These are phyloP conservation scores for Ophiostoma montium DNA, from an alignment of 2,329 filamentous ascomycete genomes.

Conservation along the genomic window DNA sequence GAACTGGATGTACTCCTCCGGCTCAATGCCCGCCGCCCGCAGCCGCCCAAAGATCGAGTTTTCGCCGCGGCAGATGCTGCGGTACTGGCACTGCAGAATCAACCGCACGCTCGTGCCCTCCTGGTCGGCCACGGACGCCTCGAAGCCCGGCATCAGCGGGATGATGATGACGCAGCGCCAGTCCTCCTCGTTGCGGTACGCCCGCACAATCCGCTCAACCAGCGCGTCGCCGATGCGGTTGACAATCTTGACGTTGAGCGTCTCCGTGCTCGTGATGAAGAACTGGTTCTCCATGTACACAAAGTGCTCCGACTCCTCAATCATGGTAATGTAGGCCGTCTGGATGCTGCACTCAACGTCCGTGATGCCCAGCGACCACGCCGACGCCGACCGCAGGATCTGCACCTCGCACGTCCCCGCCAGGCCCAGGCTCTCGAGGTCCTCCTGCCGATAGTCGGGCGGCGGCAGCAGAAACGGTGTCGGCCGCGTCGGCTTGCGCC, in stretches of 20 bases:
- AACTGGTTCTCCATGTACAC: conserved; percentile 99
- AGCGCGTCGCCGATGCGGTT: conserved; percentile 92
- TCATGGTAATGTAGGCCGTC: conserved; percentile 88
- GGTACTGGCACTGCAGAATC: conserved; percentile 94
- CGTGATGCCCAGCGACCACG: conserved; percentile 85
- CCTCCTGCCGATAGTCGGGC: conserved; percentile 75
- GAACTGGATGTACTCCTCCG: conserved; percentile 91
- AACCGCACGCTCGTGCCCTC: conserved; percentile 88
- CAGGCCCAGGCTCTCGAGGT: conserved; percentile 75
- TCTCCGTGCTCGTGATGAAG: conserved; percentile 86
- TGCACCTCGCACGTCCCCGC: conserved; percentile 94
- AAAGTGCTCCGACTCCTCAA: conserved; percentile 89
- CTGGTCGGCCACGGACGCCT: conserved; percentile 87
- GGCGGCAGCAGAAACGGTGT: conserved; percentile 88
- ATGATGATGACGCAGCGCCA: conserved; percentile 88
- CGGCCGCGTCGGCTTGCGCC: conserved; percentile 82
- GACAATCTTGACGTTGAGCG: conserved; percentile 72
- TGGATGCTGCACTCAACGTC: conserved; percentile 89
- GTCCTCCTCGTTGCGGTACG: conserved; percentile 67
- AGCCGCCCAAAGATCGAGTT: conserved; percentile 83
- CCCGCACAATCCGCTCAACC: conserved; percentile 79
- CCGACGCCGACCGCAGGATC: conserved; percentile 76
- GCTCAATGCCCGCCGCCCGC: conserved; percentile 66
- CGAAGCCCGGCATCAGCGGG: conserved; percentile 94
- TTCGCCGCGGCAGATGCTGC: conserved; percentile 87